Evolutionary conservation across 495 filamentous ascomycete species (phyloP), one percentile per base, ranked within the genome.

Genomic region (Tuber calosporum): DNA sequence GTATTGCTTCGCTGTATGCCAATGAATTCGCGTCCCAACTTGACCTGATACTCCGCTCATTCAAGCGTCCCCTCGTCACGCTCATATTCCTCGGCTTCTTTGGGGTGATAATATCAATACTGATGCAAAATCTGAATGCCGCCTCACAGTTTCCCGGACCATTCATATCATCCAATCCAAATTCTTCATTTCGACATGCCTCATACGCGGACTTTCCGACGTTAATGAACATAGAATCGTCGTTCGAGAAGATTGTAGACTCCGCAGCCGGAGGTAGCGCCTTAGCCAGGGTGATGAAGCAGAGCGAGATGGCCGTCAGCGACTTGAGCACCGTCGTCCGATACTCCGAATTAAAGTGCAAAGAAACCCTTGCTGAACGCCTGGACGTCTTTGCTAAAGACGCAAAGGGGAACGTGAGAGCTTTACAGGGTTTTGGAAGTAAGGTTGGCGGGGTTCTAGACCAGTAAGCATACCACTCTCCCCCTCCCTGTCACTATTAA

Each of bases 221-320:
- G 11, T 70, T 82, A 37, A 82, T 82, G 80, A 82, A 75, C 48
- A 82, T 82, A 26, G 80, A 82, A 66, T 75, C 76, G 66, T 79
- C 80, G 26, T 82, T 82, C 26, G 80, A 82, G 73, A 82, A 81
- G 68, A 81, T 82, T 69, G 80, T 82, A 9, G 80, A 82, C 66
- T 79, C 77, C 13, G 77, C 80, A 17, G 80, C 80, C 15, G 80
- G 80, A 30, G 80, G 80, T 62, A 80, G 74, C 26, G 80, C 81
- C 42, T 75, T 82, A 42, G 80, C 80, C 37, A 71, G 80, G 30
- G 74, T 74, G 19, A 80, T 82, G 75, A 82, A 82, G 40, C 76
- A 79, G 67, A 79, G 77, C 67, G 80, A 82, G 71, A 82, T 82
- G 80, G 80, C 80, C 4, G 80, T 82, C 39, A 76, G 74, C 58